Evolutionary conservation across 139 green algal species (phyloP).

Genomic region (Monoraphidium neglectum): DNA sequence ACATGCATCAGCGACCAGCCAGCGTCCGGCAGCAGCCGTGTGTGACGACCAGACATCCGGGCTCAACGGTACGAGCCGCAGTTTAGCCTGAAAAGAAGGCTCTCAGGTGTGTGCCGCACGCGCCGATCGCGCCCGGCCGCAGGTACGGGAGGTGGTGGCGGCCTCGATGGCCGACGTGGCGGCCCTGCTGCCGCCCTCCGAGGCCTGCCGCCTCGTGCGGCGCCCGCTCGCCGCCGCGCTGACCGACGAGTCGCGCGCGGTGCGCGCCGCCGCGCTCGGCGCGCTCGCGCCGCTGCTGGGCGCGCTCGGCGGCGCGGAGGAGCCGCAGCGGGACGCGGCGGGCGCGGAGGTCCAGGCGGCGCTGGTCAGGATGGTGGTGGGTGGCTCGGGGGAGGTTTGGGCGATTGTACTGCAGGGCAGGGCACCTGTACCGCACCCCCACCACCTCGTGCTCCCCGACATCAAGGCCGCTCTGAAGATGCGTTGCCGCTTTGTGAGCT

Average conservation of each 20-base stretch:
- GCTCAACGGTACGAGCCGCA: not conserved
- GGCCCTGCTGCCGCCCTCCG: conserved; percentile 29
- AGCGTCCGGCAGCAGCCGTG: not conserved
- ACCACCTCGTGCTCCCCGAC: too few relatives aligned
- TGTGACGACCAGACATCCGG: not conserved
- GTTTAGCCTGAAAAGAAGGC: not conserved
- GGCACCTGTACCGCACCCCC: too few relatives aligned
- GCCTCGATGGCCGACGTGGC: conserved; percentile 10
- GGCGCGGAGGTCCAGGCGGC: conserved; percentile 51
- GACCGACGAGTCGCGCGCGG: conserved; percentile 43
- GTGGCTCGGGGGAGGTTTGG: not conserved
- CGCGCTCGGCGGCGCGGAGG: conserved; percentile 8
- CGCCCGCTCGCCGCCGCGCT: conserved; percentile 50
- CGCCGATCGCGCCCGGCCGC: not conserved
- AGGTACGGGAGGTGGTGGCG: conserved; percentile 21
- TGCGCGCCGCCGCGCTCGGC: conserved; percentile 44
- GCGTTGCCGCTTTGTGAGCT: too few relatives aligned
- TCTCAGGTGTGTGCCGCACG: not conserved
- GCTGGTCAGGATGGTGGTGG: conserved; percentile 48
- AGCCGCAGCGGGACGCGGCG: conserved; percentile 24
- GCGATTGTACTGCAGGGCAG: too few relatives aligned
- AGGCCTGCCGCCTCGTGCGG: conserved; percentile 48
- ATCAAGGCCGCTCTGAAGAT: too few relatives aligned
- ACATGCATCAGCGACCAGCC: not conserved
- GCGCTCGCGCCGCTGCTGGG: conserved; percentile 26